Conservation (phyloP, 306 rosid genomes). For the Rubus idaeus region DNA sequence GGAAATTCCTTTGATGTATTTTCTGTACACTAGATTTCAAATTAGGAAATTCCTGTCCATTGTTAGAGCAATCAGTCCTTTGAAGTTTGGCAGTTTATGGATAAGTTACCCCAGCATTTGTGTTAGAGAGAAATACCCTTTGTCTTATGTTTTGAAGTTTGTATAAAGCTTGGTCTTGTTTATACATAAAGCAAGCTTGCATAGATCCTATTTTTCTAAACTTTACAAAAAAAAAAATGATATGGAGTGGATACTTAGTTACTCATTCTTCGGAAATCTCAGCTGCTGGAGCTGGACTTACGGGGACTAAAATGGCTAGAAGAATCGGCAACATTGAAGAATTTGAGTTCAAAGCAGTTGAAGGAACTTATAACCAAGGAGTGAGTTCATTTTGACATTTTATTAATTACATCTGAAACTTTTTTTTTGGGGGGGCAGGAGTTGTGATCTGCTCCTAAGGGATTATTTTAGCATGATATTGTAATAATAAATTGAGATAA, state of each 20-base stretch:
- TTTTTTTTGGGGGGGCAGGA: neutral
- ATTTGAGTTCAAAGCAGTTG: slow-evolving; percentile 50
- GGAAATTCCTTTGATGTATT: neutral
- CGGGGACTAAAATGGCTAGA: slow-evolving; percentile 62
- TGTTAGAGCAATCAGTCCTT: neutral
- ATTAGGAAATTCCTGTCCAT: neutral
- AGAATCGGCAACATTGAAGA: slow-evolving; percentile 63
- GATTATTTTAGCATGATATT: neutral
- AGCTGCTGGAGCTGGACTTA: slow-evolving; percentile 64
- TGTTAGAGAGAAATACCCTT: neutral
- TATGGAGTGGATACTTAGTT: slow-evolving; percentile 18
- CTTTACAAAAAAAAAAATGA: neutral
- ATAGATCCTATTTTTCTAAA: neutral
- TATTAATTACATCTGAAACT: neutral
- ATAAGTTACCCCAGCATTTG: neutral
- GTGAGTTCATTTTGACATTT: slow-evolving; percentile 39
- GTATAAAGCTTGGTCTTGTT: neutral
- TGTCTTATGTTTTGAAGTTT: neutral
- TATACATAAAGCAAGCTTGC: neutral
- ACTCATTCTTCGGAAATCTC: slow-evolving; percentile 27
- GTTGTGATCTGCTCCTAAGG: neutral
- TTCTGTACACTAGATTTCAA: neutral
- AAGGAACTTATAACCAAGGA: slow-evolving; percentile 43
- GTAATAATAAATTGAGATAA: neutral
- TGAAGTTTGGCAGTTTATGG: neutral